Evolutionary conservation across 2,329 filamentous ascomycete genomes (phyloP).

Genomic region (Aspergillus fumigatus): DNA sequence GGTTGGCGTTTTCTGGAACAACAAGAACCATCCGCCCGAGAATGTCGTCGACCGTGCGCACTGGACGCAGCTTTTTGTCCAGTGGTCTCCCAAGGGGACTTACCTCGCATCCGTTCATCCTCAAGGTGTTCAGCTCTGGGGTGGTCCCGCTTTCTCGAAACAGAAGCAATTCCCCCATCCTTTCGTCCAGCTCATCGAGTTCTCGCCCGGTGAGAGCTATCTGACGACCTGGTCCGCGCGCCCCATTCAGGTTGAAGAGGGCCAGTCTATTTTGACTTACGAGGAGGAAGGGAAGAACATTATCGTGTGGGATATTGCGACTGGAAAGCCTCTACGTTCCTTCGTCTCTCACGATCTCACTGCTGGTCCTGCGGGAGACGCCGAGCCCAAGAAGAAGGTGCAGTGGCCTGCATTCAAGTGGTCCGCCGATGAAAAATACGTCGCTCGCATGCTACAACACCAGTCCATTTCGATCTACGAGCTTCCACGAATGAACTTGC

Average conservation of each 20-base stretch:
- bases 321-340: conserved; percentile 82
- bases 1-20: conserved; percentile 97
- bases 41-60: conserved; percentile 84
- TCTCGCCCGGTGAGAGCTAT: conserved; percentile 90
- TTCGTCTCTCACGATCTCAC: conserved; percentile 81
- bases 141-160: conserved; percentile 80
- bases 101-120: conserved; percentile 92
- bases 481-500: conserved; percentile 78
- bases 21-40: conserved; percentile 86
- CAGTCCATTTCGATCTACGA: conserved; percentile 90
- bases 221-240: conserved; percentile 95
- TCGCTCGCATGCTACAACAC: conserved; percentile 82
- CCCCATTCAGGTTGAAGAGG: conserved; percentile 86
- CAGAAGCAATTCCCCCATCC: conserved; percentile 93
- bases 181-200: conserved; percentile 91
- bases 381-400: conserved; percentile 79
- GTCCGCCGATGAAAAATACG: conserved; percentile 96
- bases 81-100: conserved; percentile 95
- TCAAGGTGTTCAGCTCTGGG: conserved; percentile 97
- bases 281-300: conserved; percentile 99
- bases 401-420: conserved; percentile 99
- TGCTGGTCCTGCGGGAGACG: conserved; percentile 53
- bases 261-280: conserved; percentile 74
- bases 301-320: conserved; percentile 95
- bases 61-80: conserved; percentile 97